Base-by-base conservation (phyloP, 768 basidiomycete genomes). In the Termitomyces sp. region DNA sequence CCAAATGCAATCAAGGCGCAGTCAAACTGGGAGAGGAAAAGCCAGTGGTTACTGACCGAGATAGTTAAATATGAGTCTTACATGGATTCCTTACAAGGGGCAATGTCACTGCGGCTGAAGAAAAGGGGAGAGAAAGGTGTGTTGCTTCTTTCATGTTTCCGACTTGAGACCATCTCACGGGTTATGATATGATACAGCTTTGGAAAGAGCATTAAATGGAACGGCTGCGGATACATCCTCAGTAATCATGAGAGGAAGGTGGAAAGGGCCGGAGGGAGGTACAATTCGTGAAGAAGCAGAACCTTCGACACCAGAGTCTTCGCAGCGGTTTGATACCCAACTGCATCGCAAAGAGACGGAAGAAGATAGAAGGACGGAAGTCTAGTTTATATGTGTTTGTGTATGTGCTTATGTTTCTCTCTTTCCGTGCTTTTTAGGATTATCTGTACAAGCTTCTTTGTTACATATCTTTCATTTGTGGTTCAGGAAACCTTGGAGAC, bases 41-140 rank as follows among this genome's bases (percentile, higher is more conserved):
- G 91, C 3, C 87, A 92, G 66, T 92, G 92, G 69, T 75, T 98
- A 47, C 79, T 94, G 53, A 84, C 89, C 9, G 96, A 99, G 74
- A 91, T 93, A 42, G 91, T 94, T 68, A 98, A 98, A 70, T 98
- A 98, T 71, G 87, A 92, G 53, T 90, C 90, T 16, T 99, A 99
- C 69, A 88, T 96, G 55, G 94, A 96, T 61, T 91, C 94, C 6
- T 79, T 99, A 31, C 84, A 88, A 68, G 73, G 77, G 4, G 95
- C 90, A 37, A 95, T 94, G 87, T 76, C 78, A 9, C 78, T 96
- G 43, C 85, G 94, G 34, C 74, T 96, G 63, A 92, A 92, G 73
- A 92, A 88, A 70, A 84, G 93, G 54, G 95, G 95, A 31, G 92
- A 98, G 72, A 94, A 92, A 70, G 82, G 80, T 76, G 46, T 59